Percentiles rank a stretch among this genome's conserved stretches.
Conservation (phyloP, 2,329 filamentous ascomycete genomes). For the Gnomoniopsis smithogilvyi region DNA sequence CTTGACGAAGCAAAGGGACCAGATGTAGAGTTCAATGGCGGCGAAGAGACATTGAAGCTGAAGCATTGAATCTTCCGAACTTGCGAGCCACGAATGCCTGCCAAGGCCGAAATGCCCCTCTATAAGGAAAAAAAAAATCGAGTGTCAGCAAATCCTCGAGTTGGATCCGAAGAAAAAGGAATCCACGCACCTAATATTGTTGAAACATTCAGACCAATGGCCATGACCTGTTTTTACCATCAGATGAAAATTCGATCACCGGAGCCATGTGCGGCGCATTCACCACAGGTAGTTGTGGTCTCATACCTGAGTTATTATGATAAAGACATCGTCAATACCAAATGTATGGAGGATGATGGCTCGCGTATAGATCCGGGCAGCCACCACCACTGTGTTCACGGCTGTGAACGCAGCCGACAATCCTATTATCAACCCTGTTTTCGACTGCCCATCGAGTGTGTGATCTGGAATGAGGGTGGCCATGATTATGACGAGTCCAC, state of each 20-base stretch:
- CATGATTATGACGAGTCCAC: neutral
- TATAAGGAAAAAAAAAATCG: neutral
- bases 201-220: constrained; percentile 3
- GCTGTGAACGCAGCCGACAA: neutral
- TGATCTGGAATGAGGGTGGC: constrained; percentile 2
- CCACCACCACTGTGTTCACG: constrained; percentile 1
- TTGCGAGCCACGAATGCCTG: constrained; percentile 8
- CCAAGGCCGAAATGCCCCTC: constrained; percentile 7
- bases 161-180: neutral
- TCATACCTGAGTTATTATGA: constrained; percentile 9
- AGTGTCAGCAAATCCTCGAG: neutral
- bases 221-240: neutral
- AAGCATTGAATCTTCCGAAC: neutral
- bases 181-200: constrained; percentile 7
- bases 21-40: constrained; percentile 25
- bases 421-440: constrained; percentile 7
- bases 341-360: constrained; percentile 3
- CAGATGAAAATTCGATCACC: neutral
- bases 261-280: no score
- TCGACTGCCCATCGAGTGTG: constrained; percentile 9
- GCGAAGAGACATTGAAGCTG: constrained; percentile 12
- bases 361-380: constrained; percentile 11
- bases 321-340: constrained; percentile 11
- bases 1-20: constrained; percentile 30
- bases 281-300: neutral